phyloP scores from a whole-genome alignment of 2,329 filamentous ascomycete species.

The Corinectria fuckeliana region DNA sequence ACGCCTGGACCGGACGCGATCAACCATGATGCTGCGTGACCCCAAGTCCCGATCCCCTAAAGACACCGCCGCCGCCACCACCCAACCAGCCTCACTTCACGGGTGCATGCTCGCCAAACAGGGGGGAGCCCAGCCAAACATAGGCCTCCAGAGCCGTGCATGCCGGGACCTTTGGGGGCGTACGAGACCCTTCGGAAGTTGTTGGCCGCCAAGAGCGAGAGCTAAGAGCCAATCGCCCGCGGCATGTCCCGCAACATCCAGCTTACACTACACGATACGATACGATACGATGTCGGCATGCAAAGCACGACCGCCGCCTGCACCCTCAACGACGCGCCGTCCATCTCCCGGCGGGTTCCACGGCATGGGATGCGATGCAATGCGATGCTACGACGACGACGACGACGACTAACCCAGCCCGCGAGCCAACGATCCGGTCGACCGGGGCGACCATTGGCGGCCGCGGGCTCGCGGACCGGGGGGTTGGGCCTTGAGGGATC shows the following conservation, averaged over 20 bases:
- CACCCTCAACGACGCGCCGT: not conserved
- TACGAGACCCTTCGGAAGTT: too few species aligned
- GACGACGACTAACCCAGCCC: not conserved
- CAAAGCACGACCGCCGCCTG: not conserved
- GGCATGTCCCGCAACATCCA: too few species aligned
- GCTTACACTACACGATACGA: too few species aligned
- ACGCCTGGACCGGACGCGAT: not conserved
- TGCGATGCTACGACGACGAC: not conserved
- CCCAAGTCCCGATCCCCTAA: not conserved
- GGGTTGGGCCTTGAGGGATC: not conserved
- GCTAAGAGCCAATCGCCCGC: too few species aligned
- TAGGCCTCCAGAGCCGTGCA: not conserved
- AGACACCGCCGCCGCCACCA: too few species aligned
- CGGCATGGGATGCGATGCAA: too few species aligned
- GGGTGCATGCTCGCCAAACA: constrained; percentile 4
- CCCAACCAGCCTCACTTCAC: not conserved
- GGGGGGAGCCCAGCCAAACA: not conserved
- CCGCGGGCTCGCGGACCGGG: not conserved
- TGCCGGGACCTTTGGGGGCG: not conserved
- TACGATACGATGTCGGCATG: not conserved
- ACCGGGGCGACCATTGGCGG: not conserved
- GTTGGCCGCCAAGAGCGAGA: too few species aligned
- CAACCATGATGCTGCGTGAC: not conserved
- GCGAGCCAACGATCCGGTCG: not conserved
- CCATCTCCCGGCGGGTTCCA: not conserved